phyloP scores from a whole-genome alignment of 1,284 basidiomycete species.

The Microbotryomycetes sp. region DNA sequence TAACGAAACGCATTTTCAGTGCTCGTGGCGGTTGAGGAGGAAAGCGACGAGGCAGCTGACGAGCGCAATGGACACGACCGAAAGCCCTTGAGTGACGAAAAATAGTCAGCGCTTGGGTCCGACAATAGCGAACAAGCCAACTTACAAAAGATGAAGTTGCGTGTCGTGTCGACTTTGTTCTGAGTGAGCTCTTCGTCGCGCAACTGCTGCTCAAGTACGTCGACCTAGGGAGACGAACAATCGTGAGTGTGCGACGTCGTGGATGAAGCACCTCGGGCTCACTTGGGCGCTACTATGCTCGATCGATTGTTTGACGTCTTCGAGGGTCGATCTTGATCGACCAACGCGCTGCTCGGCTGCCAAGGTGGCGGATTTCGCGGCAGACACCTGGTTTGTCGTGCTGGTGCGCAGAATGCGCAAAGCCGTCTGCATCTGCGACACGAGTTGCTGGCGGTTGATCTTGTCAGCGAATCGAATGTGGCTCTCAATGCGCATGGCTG shows the following conservation, averaged over 20 bases:
- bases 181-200: constrained; percentile 2
- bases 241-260: neutral
- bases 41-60: neutral
- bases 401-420: neutral
- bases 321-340: neutral
- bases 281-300: neutral
- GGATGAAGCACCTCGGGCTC: neutral
- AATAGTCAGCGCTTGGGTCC: no score
- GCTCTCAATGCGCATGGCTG: neutral
- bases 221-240: neutral
- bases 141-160: constrained; percentile 1
- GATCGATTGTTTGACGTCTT: neutral
- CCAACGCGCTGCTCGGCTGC: neutral
- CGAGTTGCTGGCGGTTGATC: neutral
- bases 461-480: neutral
- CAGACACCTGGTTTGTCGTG: neutral
- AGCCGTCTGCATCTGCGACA: neutral
- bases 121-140: neutral
- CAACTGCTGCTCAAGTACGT: neutral
- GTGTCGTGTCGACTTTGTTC: neutral
- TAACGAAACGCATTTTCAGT: neutral
- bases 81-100: no score
- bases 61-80: neutral
- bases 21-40: neutral
- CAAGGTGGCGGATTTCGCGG: neutral